Percentiles rank a stretch among this genome's conserved stretches.
Evolutionary conservation across 345 rosid genomes (phyloP).

Genomic region (Odontarrhena argentea): DNA sequence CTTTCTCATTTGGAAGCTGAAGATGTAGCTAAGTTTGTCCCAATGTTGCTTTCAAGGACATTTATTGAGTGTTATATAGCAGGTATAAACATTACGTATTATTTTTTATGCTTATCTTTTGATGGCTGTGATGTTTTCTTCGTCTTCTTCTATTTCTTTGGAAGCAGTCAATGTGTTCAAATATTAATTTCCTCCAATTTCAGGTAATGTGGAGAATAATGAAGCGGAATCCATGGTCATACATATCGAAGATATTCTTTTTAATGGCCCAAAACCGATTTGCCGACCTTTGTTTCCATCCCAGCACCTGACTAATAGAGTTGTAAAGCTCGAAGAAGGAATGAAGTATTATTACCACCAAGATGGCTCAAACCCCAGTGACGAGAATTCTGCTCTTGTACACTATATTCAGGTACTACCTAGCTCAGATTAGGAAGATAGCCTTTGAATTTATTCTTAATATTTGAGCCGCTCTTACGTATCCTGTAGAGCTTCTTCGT

Average conservation of each 20-base stretch:
- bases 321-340: slow-evolving; percentile 70
- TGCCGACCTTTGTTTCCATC: slow-evolving; percentile 79
- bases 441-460: not conserved
- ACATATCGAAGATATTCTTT: slow-evolving; percentile 64
- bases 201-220: slow-evolving; percentile 71
- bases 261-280: slow-evolving; percentile 57
- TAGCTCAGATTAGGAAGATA: slow-evolving; percentile 11
- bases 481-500: slow-evolving; percentile 4
- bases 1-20: slow-evolving; percentile 62
- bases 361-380: slow-evolving; percentile 74
- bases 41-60: slow-evolving; percentile 73
- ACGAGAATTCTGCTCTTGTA: slow-evolving; percentile 80
- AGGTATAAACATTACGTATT: slow-evolving; percentile 44
- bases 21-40: slow-evolving; percentile 72
- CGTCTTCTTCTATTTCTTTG: not conserved
- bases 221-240: slow-evolving; percentile 75
- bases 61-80: slow-evolving; percentile 81
- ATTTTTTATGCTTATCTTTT: not conserved
- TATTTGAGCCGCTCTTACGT: not conserved
- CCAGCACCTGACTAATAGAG: slow-evolving; percentile 76
- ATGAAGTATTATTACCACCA: slow-evolving; percentile 55
- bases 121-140: slow-evolving; percentile 1
- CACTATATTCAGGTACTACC: slow-evolving; percentile 84
- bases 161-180: slow-evolving; percentile 22
- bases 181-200: slow-evolving; percentile 15